phyloP scores from a whole-genome alignment of 2,329 filamentous ascomycete genomes.

The Exophiala sideris region DNA sequence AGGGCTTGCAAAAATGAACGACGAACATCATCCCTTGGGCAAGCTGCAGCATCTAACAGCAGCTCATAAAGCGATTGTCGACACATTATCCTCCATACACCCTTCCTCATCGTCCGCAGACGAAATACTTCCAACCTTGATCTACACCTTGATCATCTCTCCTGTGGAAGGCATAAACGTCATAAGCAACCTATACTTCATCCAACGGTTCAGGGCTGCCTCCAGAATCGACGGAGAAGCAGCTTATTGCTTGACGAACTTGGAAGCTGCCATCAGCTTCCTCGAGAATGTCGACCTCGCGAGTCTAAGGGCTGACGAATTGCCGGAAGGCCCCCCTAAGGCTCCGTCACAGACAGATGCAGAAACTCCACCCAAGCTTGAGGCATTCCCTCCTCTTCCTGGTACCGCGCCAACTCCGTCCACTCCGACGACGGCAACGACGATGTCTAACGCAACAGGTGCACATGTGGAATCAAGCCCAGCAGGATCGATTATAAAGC shows the following conservation, averaged over 20 bases:
- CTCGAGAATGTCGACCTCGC: conserved; percentile 92
- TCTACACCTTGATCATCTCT: conserved; percentile 90
- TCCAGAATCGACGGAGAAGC: conserved; percentile 88
- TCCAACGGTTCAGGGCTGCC: conserved; percentile 84
- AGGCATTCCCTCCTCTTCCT: conserved; percentile 28
- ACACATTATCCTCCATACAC: conserved; percentile 67
- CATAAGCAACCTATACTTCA: conserved; percentile 92
- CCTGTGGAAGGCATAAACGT: conserved; percentile 81
- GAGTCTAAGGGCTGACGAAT: conserved; percentile 77
- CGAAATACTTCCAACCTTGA: conserved; percentile 93
- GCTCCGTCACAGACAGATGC: conserved; percentile 43
- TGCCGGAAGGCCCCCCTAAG: conserved; percentile 65
- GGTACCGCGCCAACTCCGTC: conserved; percentile 11
- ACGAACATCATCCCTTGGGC: conserved; percentile 81
- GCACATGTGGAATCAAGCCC: conserved; percentile 26
- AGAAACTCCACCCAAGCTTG: conserved; percentile 34
- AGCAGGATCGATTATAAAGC: conserved; percentile 27
- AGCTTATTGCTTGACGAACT: conserved; percentile 91
- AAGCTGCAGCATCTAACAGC: conserved; percentile 86
- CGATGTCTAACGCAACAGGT: conserved; percentile 30
- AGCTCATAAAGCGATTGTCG: conserved; percentile 91
- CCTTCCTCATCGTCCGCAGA: conserved; percentile 83
- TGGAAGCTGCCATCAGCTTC: conserved; percentile 92
- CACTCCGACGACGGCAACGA: conserved; percentile 17
- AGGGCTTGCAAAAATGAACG: conserved; percentile 76